These are phyloP conservation scores for Fusarium heterosporum DNA, from an alignment of 2,329 filamentous ascomycete genomes.

Conservation along the genomic window DNA sequence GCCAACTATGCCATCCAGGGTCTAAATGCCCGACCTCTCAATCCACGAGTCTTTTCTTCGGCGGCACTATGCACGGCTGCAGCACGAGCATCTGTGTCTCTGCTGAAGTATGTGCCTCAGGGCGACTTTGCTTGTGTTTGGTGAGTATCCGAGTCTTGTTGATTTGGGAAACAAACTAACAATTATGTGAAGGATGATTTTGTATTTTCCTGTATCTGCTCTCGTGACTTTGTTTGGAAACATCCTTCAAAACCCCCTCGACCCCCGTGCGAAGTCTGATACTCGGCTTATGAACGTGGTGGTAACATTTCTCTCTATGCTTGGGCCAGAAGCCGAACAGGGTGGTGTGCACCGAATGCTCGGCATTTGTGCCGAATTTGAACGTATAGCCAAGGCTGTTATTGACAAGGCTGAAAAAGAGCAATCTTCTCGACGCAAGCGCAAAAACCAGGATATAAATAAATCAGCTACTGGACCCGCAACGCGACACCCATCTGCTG, in stretches of 20 bases:
- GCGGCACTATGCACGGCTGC: constrained; percentile 93
- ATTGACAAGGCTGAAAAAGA: constrained; percentile 94
- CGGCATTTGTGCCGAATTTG: constrained; percentile 93
- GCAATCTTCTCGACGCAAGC: constrained; percentile 81
- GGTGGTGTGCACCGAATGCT: constrained; percentile 95
- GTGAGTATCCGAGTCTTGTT: constrained; percentile 63
- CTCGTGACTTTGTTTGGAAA: constrained; percentile 96
- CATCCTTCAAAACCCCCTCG: constrained; percentile 93
- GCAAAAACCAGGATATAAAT: constrained; percentile 74
- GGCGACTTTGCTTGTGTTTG: constrained; percentile 96
- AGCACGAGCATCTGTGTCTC: constrained; percentile 89
- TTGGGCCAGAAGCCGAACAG: constrained; percentile 90
- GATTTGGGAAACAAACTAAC: constrained; percentile 45
- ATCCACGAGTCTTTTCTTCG: constrained; percentile 93
- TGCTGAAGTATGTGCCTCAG: constrained; percentile 96
- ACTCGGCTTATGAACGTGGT: constrained; percentile 92
- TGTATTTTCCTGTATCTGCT: constrained; percentile 97
- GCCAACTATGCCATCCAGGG: constrained; percentile 97
- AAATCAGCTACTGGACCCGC: constrained; percentile 32
- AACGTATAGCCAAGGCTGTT: constrained; percentile 89
- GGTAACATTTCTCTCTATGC: constrained; percentile 88
- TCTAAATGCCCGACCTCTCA: constrained; percentile 88
- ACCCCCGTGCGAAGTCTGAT: constrained; percentile 88
- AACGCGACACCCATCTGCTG: constrained; percentile 25
- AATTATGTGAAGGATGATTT: constrained; percentile 72